Base-by-base conservation (phyloP, 2,329 filamentous ascomycete genomes). In the Chrysoporthe cubensis region DNA sequence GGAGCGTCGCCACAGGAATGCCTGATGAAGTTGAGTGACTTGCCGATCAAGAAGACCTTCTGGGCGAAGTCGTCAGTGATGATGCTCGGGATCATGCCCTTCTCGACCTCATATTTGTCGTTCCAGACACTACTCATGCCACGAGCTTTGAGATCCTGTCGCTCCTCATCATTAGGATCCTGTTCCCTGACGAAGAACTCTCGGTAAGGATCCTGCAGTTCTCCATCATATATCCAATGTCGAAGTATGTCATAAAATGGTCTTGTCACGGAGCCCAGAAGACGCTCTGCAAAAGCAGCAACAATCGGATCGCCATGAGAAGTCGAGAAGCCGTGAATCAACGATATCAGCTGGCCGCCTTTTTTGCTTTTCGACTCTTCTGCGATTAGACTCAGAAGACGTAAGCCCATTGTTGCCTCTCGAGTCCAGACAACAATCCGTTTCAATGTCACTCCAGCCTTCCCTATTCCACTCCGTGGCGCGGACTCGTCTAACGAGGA, bases 201-300 rank as follows among this genome's bases (percentile, higher is more conserved):
- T 66, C 89, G 86, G 75, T 94, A 97, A 0, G 96, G 96, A 78
- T 99, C 96, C n/a, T 93, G 94, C 16, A 99, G 85, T 81, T 99
- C 96, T 69, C 96, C 96, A 75, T 99, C 95, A 76, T 99, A 99
- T 62, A 99, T 97, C 96, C 96, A 99, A 74, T 93, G 91, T 65
- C 94, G 89, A 65, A 99, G 84, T 82, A 99, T 97, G 74, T 96
- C 93, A 78, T 99, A 99, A 76, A 99, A 99, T 0, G 96, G 96
- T 18, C 92, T 87, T 1, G 96, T 97, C 65, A 99, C 92, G 74
- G 95, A 92, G 6, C 87, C 86, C 6, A 99, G 85, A 40, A 99
- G 84, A 34, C 95, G 89, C 78, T 98, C 95, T 0, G 96, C 96
- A 80, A 98, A 98, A 0, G 90, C 90, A 71, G 92, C 92, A 37